Evolutionary conservation across 2,329 filamentous ascomycete genomes (phyloP).

Genomic region (Aspergillus persii): DNA sequence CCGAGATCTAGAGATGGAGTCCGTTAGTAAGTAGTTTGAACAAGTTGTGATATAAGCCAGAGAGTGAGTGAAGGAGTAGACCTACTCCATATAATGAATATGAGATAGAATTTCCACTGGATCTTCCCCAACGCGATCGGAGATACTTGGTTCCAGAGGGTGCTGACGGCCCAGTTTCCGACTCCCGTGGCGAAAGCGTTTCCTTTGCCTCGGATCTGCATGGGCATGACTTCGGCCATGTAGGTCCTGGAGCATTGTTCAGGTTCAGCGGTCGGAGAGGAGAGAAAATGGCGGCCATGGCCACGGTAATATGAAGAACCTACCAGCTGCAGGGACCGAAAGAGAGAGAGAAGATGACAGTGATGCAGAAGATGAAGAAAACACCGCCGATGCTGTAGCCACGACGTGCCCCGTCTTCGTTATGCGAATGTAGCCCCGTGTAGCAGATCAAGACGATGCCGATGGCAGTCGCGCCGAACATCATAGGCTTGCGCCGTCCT

Average conservation of each 20-base stretch:
- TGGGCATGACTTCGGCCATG: slow-evolving; percentile 64
- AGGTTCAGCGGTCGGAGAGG: slow-evolving; percentile 9
- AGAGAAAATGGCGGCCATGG: too few relatives aligned
- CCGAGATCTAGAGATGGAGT: slow-evolving; percentile 26
- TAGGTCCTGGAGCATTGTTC: slow-evolving; percentile 54
- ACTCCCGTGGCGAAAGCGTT: slow-evolving; percentile 58
- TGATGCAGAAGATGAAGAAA: slow-evolving; percentile 64
- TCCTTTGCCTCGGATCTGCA: slow-evolving; percentile 62
- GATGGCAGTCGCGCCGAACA: slow-evolving; percentile 55
- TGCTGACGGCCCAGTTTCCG: slow-evolving; percentile 60
- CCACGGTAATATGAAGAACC: neutral
- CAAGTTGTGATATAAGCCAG: neutral
- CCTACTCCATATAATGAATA: slow-evolving; percentile 55
- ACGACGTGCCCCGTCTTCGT: slow-evolving; percentile 41
- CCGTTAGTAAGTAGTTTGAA: neutral
- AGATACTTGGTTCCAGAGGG: slow-evolving; percentile 59
- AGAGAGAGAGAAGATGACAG: slow-evolving; percentile 58
- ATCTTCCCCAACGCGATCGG: slow-evolving; percentile 52
- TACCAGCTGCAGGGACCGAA: slow-evolving; percentile 51
- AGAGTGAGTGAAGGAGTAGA: neutral
- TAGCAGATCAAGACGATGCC: slow-evolving; percentile 60
- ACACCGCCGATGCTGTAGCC: slow-evolving; percentile 60
- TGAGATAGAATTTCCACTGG: slow-evolving; percentile 57
- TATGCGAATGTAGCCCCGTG: slow-evolving; percentile 56
- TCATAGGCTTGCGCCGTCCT: slow-evolving; percentile 51